Conservation (phyloP, 805 yeast genomes). For the Zygoascus flipseniorum region DNA sequence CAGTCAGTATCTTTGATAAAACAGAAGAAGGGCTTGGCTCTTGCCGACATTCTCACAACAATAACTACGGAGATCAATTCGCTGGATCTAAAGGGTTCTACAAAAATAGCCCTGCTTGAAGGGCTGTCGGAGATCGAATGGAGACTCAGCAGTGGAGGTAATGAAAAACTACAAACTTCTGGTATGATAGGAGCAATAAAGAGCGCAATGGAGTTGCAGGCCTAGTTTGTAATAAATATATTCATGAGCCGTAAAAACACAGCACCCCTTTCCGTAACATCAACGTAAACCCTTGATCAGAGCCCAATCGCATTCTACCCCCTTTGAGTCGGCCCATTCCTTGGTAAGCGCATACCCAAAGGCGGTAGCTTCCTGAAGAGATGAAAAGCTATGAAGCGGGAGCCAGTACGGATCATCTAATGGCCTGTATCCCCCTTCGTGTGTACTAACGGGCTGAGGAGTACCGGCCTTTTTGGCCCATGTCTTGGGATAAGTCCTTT, state of each 20-base stretch:
- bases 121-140: constrained; percentile 86
- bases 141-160: constrained; percentile 86
- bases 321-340: constrained; percentile 30
- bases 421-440: constrained; percentile 27
- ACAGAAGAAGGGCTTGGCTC: constrained; percentile 72
- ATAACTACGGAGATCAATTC: constrained; percentile 60
- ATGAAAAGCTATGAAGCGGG: constrained; percentile 31
- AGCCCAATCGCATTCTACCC: constrained; percentile 25
- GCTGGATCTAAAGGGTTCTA: constrained; percentile 54
- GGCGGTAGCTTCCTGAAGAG: constrained; percentile 34
- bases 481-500: constrained; percentile 17
- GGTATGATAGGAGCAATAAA: constrained; percentile 86
- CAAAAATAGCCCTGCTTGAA: constrained; percentile 56
- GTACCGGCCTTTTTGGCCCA: constrained; percentile 10
- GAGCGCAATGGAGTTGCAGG: constrained; percentile 46
- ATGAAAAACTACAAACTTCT: constrained; percentile 79
- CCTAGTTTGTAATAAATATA: constrained; percentile 1
- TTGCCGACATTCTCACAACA: constrained; percentile 75
- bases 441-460: constrained; percentile 13
- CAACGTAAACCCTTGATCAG: constrained; percentile 12
- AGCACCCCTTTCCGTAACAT: background rate
- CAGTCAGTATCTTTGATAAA: constrained; percentile 59
- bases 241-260: background rate
- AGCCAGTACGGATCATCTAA: constrained; percentile 26
- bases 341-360: constrained; percentile 28